Percentiles rank a stretch among this genome's conserved stretches.
Conservation (phyloP, 208 protist genomes). For the Herpetomonas tarakana region DNA sequence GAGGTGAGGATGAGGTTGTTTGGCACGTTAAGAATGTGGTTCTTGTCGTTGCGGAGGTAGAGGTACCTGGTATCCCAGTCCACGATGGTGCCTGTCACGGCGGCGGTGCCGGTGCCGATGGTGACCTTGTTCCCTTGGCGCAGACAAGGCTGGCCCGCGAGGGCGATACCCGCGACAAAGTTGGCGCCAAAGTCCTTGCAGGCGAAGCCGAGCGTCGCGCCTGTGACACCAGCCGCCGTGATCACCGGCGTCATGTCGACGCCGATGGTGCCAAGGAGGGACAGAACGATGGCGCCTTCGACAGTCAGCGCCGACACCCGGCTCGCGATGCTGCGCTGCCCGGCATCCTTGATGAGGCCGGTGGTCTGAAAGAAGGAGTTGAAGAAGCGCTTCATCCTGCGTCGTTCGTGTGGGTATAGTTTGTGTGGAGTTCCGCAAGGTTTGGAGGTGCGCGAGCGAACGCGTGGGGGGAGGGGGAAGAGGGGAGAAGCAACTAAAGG, state of each 20-base stretch:
- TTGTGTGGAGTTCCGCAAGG: not conserved
- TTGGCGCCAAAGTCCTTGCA: conserved; percentile 84
- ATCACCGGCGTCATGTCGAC: conserved; percentile 75
- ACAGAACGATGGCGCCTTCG: conserved; percentile 58
- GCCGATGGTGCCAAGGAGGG: conserved; percentile 63
- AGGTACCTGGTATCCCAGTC: conserved; percentile 85
- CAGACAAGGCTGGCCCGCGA: conserved; percentile 55
- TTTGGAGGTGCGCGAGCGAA: not conserved
- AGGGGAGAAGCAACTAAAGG: not conserved
- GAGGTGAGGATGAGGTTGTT: conserved; percentile 81
- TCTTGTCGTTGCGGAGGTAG: conserved; percentile 53
- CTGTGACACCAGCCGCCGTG: conserved; percentile 69
- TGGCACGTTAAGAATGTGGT: conserved; percentile 52
- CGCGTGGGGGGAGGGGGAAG: conserved; percentile 6
- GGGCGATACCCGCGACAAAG: conserved; percentile 75
- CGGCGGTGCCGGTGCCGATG: conserved; percentile 44
- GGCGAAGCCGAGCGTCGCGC: conserved; percentile 83
- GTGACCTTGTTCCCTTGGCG: conserved; percentile 56
- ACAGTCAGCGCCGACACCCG: conserved; percentile 47
- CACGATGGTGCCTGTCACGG: conserved; percentile 43
- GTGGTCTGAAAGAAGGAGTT: conserved; percentile 61
- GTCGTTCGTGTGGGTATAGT: not conserved
- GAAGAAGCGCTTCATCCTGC: conserved; percentile 77
- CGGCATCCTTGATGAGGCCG: conserved; percentile 63
- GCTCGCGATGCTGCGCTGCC: conserved; percentile 70